Evolutionary conservation across 148 eudicot species (phyloP), one percentile per base, ranked within the genome.

Genomic region (Persicaria maculosa): DNA sequence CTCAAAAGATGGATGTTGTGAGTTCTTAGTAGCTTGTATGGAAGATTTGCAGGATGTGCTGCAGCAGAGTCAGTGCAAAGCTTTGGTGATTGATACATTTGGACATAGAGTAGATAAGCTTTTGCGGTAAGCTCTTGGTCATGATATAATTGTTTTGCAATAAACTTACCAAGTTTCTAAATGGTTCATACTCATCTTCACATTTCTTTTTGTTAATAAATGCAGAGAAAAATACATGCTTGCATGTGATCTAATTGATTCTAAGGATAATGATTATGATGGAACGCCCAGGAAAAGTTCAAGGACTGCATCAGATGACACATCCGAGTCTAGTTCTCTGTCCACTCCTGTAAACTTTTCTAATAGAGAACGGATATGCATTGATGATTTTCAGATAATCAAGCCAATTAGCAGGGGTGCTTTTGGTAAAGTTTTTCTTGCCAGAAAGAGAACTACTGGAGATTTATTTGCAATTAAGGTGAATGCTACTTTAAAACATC

Each of bases 381-480:
- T 89, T 67, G 87, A 87, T 65, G 93, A 89, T 73, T 89, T 89
- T 85, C 90, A 89, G 78, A 87, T 89, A 64, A 85, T 89, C 46
- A 89, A 89, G 78, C 93, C 93, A 57, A 85, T 89, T 45, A 89
- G 91, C 81, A 83, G 85, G 70, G 94, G 94, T 61, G 89, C 94
- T 73, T 89, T 79, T 76, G 94, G 94, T 43, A 81, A 82, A 80
- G 94, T 89, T 44, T 89, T 84, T 78, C 85, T 89, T 75, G 94
- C 94, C 11, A 78, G 86, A 55, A 89, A 89, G 78, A 80, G 94
- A 77, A 79, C 86, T 17, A 88, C 92, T 15, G 89, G 94, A 67
- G 94, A 89, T 80, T 78, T 87, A 25, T 89, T 89, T 87, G 94
- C 94, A 11, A 89, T 89, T 44, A 89, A 89, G 91, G 94, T 86